Conservation (phyloP, 2,329 filamentous ascomycete genomes). For the Polytolypa hystricis region DNA sequence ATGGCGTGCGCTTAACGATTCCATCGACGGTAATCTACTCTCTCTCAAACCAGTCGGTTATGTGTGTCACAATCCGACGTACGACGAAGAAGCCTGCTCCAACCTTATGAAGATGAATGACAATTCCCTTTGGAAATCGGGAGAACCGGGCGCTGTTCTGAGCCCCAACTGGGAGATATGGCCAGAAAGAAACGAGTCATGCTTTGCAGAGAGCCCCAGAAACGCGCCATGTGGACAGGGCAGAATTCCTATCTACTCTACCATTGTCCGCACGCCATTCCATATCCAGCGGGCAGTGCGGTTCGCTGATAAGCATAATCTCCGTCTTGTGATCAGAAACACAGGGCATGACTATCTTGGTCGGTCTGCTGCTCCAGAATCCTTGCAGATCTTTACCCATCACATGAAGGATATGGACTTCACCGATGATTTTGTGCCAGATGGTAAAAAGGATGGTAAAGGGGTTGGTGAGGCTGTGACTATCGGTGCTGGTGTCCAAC, state of each 20-base stretch:
- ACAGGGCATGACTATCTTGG: conserved; percentile 46
- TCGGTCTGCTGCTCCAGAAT: conserved; percentile 49
- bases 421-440: conserved; percentile 29
- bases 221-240: conserved; percentile 7
- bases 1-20: conserved; percentile 43
- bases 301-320: conserved; percentile 16
- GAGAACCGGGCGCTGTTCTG: conserved; percentile 27
- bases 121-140: conserved; percentile 26
- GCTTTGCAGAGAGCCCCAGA: conserved; percentile 22
- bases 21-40: conserved; percentile 42
- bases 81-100: conserved; percentile 35
- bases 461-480: conserved; percentile 38
- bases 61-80: conserved; percentile 42
- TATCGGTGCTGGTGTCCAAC: conserved; percentile 44
- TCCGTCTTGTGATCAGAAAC: conserved; percentile 40
- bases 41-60: conserved; percentile 42
- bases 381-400: conserved; percentile 23
- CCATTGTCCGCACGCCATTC: conserved; percentile 21
- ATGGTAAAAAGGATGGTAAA: conserved; percentile 26
- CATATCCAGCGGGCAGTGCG: conserved; percentile 19
- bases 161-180: conserved; percentile 32
- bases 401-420: conserved; percentile 26
- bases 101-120: conserved; percentile 12
- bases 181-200: conserved; percentile 25
- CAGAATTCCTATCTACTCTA: conserved; percentile 17